These are phyloP conservation scores for Geosiphon pyriformis DNA, from an alignment of 192 early-diverging fungal species.

Conservation along the genomic window DNA sequence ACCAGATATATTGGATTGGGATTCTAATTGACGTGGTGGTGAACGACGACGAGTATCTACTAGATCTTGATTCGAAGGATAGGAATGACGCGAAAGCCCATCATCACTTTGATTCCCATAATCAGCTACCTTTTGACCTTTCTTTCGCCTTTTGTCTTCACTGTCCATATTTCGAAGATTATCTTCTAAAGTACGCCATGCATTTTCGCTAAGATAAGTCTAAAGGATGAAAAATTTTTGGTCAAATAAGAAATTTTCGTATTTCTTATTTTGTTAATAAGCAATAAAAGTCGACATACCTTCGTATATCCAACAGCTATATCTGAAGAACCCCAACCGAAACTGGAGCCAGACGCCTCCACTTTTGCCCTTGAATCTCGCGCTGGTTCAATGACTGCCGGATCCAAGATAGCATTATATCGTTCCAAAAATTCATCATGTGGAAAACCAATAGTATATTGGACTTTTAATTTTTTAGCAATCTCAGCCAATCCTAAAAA, in stretches of 20 bases:
- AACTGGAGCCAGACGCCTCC: conserved; percentile 45
- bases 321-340: conserved; percentile 53
- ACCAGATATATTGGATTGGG: conserved; percentile 37
- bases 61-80: conserved; percentile 25
- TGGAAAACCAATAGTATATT: conserved; percentile 68
- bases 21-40: conserved; percentile 34
- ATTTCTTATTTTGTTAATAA: no score
- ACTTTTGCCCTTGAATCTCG: conserved; percentile 33
- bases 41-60: conserved; percentile 27
- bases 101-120: conserved; percentile 1
- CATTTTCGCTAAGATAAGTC: conserved; percentile 67
- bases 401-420: conserved; percentile 53
- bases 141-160: conserved; percentile 47
- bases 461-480: conserved; percentile 53
- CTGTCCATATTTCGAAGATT: conserved; percentile 66
- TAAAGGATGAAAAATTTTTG: conserved; percentile 32
- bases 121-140: conserved; percentile 32
- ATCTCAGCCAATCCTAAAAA: conserved; percentile 65
- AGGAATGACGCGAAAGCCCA: conserved; percentile 3
- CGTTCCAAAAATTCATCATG: conserved; percentile 78
- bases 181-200: conserved; percentile 84
- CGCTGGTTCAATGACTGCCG: conserved; percentile 32
- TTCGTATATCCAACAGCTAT: conserved; percentile 53
- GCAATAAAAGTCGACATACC: conserved; percentile 31
- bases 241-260: neutral